Conservation (phyloP, 2,329 filamentous ascomycete species). For the Talaromyces sp. region DNA sequence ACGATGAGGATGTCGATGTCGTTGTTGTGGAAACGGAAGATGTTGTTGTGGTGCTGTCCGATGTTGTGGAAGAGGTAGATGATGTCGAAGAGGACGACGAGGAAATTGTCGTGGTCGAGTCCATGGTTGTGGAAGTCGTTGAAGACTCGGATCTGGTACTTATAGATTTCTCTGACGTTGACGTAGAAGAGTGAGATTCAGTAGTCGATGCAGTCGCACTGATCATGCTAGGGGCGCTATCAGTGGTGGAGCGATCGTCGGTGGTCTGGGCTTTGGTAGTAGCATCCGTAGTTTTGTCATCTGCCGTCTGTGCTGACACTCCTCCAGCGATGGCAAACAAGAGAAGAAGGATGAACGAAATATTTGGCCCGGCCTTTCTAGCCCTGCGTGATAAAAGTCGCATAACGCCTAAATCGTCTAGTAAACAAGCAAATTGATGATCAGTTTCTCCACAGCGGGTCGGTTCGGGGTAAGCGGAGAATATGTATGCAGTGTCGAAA, state of each 20-base stretch:
- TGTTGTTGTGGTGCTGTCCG: slow-evolving; percentile 21
- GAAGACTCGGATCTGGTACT: slow-evolving; percentile 16
- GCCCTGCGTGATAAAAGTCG: slow-evolving; percentile 18
- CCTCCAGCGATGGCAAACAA: slow-evolving; percentile 15
- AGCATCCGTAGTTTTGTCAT: slow-evolving; percentile 19
- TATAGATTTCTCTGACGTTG: slow-evolving; percentile 12
- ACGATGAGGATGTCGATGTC: slow-evolving; percentile 52
- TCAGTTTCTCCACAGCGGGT: slow-evolving; percentile 28
- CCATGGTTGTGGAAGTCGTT: slow-evolving; percentile 19
- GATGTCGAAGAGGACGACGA: slow-evolving; percentile 15
- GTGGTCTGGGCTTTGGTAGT: slow-evolving; percentile 24
- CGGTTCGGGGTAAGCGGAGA: slow-evolving; percentile 20
- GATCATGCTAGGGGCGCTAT: slow-evolving; percentile 22
- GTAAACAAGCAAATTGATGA: slow-evolving; percentile 20
- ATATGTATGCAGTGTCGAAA: slow-evolving; percentile 12
- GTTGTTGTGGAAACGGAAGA: slow-evolving; percentile 27
- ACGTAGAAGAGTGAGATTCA: slow-evolving; percentile 12
- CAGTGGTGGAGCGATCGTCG: slow-evolving; percentile 27
- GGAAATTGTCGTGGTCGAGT: slow-evolving; percentile 19
- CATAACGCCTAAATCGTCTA: slow-evolving; percentile 15
- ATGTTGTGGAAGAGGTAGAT: slow-evolving; percentile 23
- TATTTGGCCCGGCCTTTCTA: slow-evolving; percentile 16
- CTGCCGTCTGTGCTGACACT: slow-evolving; percentile 23
- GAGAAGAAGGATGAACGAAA: slow-evolving; percentile 19
- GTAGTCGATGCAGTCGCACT: slow-evolving; percentile 4